A percentile compares a stretch with the other conserved stretches of the same genome.
These are phyloP conservation scores for Paracoccidioides brasiliensis DNA, from an alignment of 2,329 filamentous ascomycete genomes.

Conservation along the genomic window DNA sequence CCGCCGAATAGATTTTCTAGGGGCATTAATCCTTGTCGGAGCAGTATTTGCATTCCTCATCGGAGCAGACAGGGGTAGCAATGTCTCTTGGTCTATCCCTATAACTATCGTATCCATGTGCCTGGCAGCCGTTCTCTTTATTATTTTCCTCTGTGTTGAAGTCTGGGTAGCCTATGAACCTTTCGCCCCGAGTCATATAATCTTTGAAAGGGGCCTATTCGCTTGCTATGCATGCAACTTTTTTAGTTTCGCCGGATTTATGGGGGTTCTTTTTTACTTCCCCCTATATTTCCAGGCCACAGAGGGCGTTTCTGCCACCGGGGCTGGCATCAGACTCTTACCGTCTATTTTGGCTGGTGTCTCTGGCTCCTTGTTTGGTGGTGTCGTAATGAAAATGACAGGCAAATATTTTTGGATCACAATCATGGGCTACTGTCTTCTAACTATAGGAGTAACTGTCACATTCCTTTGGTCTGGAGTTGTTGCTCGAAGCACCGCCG, in stretches of 20 bases:
- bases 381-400: constrained; percentile 55
- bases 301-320: constrained; percentile 48
- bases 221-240: constrained; percentile 60
- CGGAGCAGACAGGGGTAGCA: constrained; percentile 60
- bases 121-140: constrained; percentile 46
- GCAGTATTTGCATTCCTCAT: constrained; percentile 55
- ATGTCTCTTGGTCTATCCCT: constrained; percentile 51
- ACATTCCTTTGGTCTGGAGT: constrained; percentile 47
- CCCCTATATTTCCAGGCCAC: constrained; percentile 68
- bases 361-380: constrained; percentile 49
- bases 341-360: constrained; percentile 53
- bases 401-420: constrained; percentile 62
- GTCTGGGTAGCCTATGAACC: constrained; percentile 54
- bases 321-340: constrained; percentile 52
- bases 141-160: constrained; percentile 57
- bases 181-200: constrained; percentile 61
- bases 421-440: constrained; percentile 39
- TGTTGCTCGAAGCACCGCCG: constrained; percentile 35
- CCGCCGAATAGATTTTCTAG: constrained; percentile 57
- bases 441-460: constrained; percentile 42
- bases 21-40: constrained; percentile 51
- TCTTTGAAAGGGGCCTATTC: constrained; percentile 53
- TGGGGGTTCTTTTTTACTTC: constrained; percentile 56
- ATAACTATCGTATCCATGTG: constrained; percentile 46
- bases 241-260: constrained; percentile 50